These are phyloP conservation scores for Entomophthora muscae DNA, from an alignment of 371 early-diverging fungal species.

Conservation along the genomic window DNA sequence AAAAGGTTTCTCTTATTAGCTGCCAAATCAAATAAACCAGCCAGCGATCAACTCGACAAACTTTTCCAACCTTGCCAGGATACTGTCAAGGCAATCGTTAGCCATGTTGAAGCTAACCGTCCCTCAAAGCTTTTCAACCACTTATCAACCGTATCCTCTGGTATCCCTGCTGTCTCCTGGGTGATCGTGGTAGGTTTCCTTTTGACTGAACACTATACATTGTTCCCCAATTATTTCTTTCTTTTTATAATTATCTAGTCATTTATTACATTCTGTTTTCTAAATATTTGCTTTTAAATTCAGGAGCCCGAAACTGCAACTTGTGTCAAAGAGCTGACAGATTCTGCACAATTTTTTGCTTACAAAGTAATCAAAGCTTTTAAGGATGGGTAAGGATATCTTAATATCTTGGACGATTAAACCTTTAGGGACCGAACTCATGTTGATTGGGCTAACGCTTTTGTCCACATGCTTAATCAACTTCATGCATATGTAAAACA, in stretches of 20 bases:
- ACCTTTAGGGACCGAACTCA: slow-evolving; percentile 58
- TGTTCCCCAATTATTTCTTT: neutral
- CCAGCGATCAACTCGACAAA: slow-evolving; percentile 24
- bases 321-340: slow-evolving; percentile 74
- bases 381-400: slow-evolving; percentile 58
- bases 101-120: slow-evolving; percentile 57
- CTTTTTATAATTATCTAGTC: neutral
- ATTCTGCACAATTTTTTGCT: slow-evolving; percentile 78
- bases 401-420: neutral
- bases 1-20: slow-evolving; percentile 50
- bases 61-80: slow-evolving; percentile 52
- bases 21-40: slow-evolving; percentile 58
- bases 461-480: slow-evolving; percentile 42
- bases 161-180: slow-evolving; percentile 85
- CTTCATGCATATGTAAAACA: slow-evolving; percentile 73
- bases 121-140: slow-evolving; percentile 56
- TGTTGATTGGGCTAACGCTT: slow-evolving; percentile 66
- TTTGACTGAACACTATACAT: neutral
- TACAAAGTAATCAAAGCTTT: slow-evolving; percentile 79
- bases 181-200: slow-evolving; percentile 49
- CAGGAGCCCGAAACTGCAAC: slow-evolving; percentile 79
- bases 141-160: slow-evolving; percentile 70
- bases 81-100: slow-evolving; percentile 39
- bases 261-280: neutral
- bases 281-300: neutral